Conservation (phyloP, 176 grass and related monocot species). For the Chloris gayana region DNA sequence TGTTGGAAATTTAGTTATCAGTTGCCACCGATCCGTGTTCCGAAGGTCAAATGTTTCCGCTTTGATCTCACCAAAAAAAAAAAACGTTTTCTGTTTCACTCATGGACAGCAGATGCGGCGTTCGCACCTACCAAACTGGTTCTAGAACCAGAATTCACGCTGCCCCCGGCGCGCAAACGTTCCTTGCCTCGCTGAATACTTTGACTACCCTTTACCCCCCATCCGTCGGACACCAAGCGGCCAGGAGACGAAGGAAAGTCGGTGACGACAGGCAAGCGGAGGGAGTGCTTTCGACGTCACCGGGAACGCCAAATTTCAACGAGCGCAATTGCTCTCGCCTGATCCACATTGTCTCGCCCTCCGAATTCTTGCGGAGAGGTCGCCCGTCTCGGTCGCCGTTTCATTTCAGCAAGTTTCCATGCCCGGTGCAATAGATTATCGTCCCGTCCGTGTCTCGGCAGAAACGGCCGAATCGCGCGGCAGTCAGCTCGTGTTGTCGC, state of each 20-base stretch:
- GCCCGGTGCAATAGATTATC: not conserved
- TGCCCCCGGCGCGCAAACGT: not conserved
- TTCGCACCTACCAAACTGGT: not conserved
- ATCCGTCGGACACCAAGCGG: too few species aligned
- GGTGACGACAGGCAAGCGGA: not conserved
- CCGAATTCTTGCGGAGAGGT: constrained; percentile 15
- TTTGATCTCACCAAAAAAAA: not conserved
- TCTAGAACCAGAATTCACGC: not conserved
- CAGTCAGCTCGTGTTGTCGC: not conserved
- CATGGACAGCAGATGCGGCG: not conserved
- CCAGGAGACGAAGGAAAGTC: not conserved
- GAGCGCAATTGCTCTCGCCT: not conserved
- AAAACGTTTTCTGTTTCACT: not conserved
- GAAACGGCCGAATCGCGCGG: not conserved
- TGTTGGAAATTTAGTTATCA: too few species aligned
- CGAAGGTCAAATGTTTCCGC: not conserved
- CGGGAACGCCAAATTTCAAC: not conserved
- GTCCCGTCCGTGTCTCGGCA: not conserved
- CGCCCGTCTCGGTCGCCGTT: not conserved
- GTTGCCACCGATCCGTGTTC: not conserved
- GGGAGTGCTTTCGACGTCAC: constrained; percentile 17
- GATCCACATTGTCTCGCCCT: constrained; percentile 17
- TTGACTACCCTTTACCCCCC: not conserved
- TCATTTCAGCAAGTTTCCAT: constrained; percentile 29
- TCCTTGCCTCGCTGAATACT: not conserved